Conservation (phyloP, 352 stramenopile genomes). For the Phytopythium mirpurense region DNA sequence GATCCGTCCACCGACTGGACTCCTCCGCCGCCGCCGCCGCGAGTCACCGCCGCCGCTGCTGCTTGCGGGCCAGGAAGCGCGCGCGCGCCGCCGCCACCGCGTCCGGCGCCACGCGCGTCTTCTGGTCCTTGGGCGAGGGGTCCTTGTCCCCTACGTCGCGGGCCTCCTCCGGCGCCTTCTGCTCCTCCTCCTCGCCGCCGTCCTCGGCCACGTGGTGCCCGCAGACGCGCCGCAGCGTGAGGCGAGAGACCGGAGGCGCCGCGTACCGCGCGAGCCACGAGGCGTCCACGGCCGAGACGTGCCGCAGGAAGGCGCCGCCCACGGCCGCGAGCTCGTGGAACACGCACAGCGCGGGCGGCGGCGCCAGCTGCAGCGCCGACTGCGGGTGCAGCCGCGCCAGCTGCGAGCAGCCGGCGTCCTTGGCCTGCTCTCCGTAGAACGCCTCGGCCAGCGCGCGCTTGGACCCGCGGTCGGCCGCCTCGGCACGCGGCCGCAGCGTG, state of each 20-base stretch:
- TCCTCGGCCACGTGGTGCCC: constrained; percentile 13
- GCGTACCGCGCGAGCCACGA: constrained; percentile 48
- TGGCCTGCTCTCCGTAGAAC: constrained; percentile 8
- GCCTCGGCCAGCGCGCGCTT: neutral
- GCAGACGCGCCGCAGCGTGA: constrained; percentile 47
- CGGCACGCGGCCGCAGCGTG: constrained; percentile 7
- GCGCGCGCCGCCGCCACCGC: constrained; percentile 34
- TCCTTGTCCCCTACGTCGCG: constrained; percentile 9
- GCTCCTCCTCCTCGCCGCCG: neutral
- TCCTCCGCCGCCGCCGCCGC: no score
- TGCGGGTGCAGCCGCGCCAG: constrained; percentile 69
- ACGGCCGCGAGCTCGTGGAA: constrained; percentile 75
- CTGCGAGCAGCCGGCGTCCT: constrained; percentile 16
- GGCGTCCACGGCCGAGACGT: constrained; percentile 39
- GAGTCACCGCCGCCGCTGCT: constrained; percentile 3
- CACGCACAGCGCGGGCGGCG: constrained; percentile 47
- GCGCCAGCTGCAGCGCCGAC: constrained; percentile 40
- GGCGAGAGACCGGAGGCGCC: constrained; percentile 18
- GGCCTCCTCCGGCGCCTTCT: neutral
- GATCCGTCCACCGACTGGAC: no score
- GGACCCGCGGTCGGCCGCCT: neutral
- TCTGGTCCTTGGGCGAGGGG: no score
- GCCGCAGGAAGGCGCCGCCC: constrained; percentile 66
- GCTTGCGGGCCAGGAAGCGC: constrained; percentile 39
- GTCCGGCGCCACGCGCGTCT: constrained; percentile 13